Percentiles rank a stretch among this genome's conserved stretches.
phyloP scores from a whole-genome alignment of 148 eudicot species.

The Vaccinium vitisidaea region DNA sequence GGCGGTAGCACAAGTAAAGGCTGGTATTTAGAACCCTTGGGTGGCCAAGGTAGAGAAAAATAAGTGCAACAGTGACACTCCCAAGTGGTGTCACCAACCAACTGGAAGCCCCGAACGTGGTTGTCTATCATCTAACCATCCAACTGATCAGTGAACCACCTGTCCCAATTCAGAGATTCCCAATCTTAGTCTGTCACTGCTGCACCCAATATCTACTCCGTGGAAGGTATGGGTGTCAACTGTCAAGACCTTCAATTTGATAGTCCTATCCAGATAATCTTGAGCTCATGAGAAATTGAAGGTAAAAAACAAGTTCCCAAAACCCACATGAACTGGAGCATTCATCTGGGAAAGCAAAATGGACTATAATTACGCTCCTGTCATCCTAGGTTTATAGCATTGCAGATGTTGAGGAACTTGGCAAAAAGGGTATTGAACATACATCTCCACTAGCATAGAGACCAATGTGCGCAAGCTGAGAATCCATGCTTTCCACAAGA shows the following conservation, averaged over 20 bases:
- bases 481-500: conserved; percentile 92
- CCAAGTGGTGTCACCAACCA: background rate
- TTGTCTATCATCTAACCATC: background rate
- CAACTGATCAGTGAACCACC: background rate
- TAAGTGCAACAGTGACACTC: background rate
- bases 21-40: background rate
- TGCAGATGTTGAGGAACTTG: background rate
- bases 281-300: background rate
- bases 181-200: background rate
- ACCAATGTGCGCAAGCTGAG: conserved; percentile 73
- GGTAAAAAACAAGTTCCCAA: background rate
- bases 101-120: background rate
- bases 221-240: background rate
- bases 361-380: background rate
- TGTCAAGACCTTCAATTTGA: background rate
- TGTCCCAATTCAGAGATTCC: background rate
- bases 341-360: background rate
- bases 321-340: background rate
- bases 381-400: background rate
- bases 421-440: conserved; percentile 35
- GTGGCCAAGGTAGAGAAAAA: background rate
- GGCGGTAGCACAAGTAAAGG: background rate
- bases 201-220: background rate
- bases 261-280: background rate
- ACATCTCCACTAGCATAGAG: conserved; percentile 87